A percentile compares a stretch with the other conserved stretches of the same genome.
Conservation (phyloP, 345 rosid genomes). For the Lagerstroemia speciosa region DNA sequence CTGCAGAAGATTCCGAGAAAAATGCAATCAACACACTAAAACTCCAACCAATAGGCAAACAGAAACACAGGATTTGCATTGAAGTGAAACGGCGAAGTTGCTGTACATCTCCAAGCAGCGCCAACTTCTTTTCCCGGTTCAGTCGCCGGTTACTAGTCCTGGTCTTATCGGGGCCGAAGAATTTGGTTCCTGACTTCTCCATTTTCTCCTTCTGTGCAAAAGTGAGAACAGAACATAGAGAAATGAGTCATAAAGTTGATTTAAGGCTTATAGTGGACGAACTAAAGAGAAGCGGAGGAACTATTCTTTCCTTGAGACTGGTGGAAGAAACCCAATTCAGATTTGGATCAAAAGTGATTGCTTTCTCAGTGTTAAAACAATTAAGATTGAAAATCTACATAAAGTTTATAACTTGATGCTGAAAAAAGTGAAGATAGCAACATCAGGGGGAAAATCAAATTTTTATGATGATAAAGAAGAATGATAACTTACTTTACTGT, state of each 20-base stretch:
- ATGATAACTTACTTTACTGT: slow-evolving; percentile 37
- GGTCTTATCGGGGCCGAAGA: slow-evolving; percentile 31
- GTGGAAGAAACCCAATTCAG: slow-evolving; percentile 41
- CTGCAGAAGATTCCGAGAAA: slow-evolving; percentile 20
- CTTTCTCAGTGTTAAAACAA: neutral
- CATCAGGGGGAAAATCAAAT: slow-evolving; percentile 4
- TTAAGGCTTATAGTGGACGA: neutral
- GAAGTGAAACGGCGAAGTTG: neutral
- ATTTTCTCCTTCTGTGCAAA: slow-evolving; percentile 39
- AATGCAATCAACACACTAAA: slow-evolving; percentile 1
- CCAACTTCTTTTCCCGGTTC: slow-evolving; percentile 68
- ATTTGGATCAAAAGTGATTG: slow-evolving; percentile 42
- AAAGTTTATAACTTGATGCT: neutral
- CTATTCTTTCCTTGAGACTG: slow-evolving; percentile 52
- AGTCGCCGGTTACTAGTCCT: slow-evolving; percentile 44
- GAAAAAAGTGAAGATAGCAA: neutral
- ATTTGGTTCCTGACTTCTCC: slow-evolving; percentile 40
- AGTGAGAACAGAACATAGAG: slow-evolving; percentile 15
- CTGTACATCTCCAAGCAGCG: slow-evolving; percentile 79
- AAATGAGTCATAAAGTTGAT: slow-evolving; percentile 4
- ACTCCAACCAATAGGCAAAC: slow-evolving; percentile 9
- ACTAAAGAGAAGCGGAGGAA: slow-evolving; percentile 9
- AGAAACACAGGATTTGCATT: neutral
- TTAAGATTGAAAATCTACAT: neutral
- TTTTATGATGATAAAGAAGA: slow-evolving; percentile 1